Conservation (phyloP, 163 green algal genomes). For the Chlorella variabilis region DNA sequence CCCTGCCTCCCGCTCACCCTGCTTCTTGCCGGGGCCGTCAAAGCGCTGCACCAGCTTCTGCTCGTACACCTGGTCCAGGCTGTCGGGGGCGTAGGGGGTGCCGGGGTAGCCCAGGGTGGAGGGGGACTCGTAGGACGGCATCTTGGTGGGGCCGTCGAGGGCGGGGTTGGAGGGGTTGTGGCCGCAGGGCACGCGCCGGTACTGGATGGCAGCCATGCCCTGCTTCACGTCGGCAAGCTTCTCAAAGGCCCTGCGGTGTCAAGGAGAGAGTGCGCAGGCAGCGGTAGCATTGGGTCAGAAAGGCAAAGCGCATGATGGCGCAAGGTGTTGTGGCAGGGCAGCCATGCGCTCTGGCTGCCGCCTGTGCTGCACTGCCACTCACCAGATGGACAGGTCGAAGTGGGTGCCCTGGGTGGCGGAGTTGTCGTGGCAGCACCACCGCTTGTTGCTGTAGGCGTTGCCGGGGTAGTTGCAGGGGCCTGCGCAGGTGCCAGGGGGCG, state of each 20-base stretch:
- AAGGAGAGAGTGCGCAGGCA: conserved; percentile 42
- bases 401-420: conserved; percentile 32
- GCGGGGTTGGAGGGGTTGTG: conserved; percentile 34
- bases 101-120: background rate
- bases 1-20: background rate
- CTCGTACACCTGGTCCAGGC: background rate
- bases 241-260: conserved; percentile 71
- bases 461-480: conserved; percentile 48
- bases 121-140: background rate
- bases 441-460: conserved; percentile 68
- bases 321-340: too few relatives aligned
- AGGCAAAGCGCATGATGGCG: too few relatives aligned
- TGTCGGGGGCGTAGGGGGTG: background rate
- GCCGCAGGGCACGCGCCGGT: conserved; percentile 58
- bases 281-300: background rate
- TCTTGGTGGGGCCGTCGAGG: conserved; percentile 20
- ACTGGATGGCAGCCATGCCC: conserved; percentile 66
- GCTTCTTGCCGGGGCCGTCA: background rate
- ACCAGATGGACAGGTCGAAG: conserved; percentile 51
- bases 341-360: background rate
- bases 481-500: background rate
- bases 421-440: conserved; percentile 75
- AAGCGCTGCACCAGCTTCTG: conserved; percentile 4
- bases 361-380: background rate
- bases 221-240: conserved; percentile 61